Percentiles rank a stretch among this genome's conserved stretches.
Evolutionary conservation across 768 basidiomycete genomes (phyloP).

Genomic region (Termitomyces eurrhizus): DNA sequence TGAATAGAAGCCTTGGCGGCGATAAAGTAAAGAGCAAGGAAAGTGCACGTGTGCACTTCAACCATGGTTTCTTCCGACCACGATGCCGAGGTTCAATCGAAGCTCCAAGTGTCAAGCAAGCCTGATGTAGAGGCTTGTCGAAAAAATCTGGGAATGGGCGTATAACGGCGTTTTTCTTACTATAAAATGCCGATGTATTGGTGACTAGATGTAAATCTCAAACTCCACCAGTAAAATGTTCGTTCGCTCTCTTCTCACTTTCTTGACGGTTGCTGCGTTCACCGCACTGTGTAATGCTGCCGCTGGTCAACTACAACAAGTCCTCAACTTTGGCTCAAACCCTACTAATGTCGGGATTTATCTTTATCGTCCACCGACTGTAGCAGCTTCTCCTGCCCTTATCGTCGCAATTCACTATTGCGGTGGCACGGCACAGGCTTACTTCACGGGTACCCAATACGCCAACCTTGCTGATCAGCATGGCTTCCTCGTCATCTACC

Average conservation of each 20-base stretch:
- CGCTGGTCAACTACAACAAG: slow-evolving; percentile 33
- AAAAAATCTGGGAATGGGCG: neutral
- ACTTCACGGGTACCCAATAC: slow-evolving; percentile 46
- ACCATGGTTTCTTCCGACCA: neutral
- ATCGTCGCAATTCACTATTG: slow-evolving; percentile 55
- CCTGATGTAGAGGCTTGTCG: neutral
- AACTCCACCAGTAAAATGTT: slow-evolving; percentile 1
- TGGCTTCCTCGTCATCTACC: slow-evolving; percentile 51
- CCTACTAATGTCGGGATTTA: slow-evolving; percentile 51
- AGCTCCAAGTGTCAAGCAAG: neutral
- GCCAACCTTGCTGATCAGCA: slow-evolving; percentile 45
- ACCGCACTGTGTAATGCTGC: slow-evolving; percentile 22
- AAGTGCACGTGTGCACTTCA: neutral
- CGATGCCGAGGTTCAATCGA: neutral
- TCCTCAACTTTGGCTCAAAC: slow-evolving; percentile 48
- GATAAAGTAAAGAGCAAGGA: too few relatives aligned
- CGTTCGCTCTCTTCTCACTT: slow-evolving; percentile 5
- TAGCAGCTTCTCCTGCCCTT: slow-evolving; percentile 36
- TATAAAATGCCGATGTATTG: neutral
- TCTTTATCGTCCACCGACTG: slow-evolving; percentile 36
- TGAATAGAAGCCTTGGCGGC: neutral
- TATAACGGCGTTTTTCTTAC: neutral
- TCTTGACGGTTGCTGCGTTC: slow-evolving; percentile 14
- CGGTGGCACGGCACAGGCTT: slow-evolving; percentile 47
- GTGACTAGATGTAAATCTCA: too few relatives aligned